Evolutionary conservation across 305 asterid genomes (phyloP).

Genomic region (Fraxinus velutina): DNA sequence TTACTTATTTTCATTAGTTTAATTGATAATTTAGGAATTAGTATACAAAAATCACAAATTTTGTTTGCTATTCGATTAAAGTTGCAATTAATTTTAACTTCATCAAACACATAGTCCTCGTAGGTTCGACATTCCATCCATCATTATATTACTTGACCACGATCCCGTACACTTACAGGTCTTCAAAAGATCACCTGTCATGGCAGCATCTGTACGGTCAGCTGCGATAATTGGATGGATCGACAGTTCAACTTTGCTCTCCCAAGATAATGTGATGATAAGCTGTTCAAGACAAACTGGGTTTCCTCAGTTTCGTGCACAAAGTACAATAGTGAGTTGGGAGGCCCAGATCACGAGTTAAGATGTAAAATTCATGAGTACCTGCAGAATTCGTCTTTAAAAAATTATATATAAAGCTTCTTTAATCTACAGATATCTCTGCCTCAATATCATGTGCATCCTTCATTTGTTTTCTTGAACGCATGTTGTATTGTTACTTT

Average conservation of each 20-base stretch:
- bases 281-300: slow-evolving; percentile 2
- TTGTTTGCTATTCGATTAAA: too few species aligned
- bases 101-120: too few species aligned
- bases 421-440: neutral
- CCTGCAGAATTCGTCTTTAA: neutral
- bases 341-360: neutral
- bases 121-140: too few species aligned
- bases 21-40: too few species aligned
- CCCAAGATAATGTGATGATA: neutral
- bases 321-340: neutral
- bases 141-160: too few species aligned
- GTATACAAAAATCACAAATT: too few species aligned
- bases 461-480: neutral
- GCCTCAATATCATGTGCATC: neutral
- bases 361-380: neutral
- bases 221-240: neutral
- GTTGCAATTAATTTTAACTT: too few species aligned
- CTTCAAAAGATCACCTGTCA: neutral
- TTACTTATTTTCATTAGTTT: too few species aligned
- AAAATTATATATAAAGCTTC: neutral
- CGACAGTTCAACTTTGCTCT: neutral
- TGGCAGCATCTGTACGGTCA: neutral
- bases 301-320: neutral
- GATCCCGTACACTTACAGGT: too few species aligned
- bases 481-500: neutral